Conservation (phyloP, 2,329 filamentous ascomycete species). For the Amesomyces nigricolor region DNA sequence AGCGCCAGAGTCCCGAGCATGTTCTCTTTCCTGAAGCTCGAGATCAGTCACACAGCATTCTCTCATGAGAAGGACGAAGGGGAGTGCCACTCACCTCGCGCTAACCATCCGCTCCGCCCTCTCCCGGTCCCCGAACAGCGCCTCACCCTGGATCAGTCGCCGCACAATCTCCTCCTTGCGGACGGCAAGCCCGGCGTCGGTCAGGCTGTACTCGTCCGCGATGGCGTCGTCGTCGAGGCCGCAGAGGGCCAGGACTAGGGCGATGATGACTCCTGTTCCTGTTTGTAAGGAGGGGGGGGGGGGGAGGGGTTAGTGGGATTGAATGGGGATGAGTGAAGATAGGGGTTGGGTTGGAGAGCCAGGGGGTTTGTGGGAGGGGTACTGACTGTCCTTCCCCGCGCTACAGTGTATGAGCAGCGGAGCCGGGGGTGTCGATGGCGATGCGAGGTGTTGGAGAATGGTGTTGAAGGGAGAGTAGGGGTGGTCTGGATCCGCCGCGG, state of each 20-base stretch:
- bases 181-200: slow-evolving; percentile 53
- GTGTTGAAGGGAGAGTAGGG: slow-evolving; percentile 51
- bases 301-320: neutral
- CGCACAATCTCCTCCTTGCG: slow-evolving; percentile 48
- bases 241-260: slow-evolving; percentile 58
- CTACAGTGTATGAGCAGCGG: slow-evolving; percentile 67
- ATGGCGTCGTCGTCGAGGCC: slow-evolving; percentile 54
- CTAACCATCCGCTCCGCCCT: slow-evolving; percentile 43
- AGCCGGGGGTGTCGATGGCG: slow-evolving; percentile 26
- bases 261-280: slow-evolving; percentile 61
- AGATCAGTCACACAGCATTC: neutral
- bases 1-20: slow-evolving; percentile 48
- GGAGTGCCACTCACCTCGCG: slow-evolving; percentile 33
- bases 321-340: neutral
- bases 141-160: slow-evolving; percentile 45
- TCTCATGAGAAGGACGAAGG: neutral
- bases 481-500: slow-evolving; percentile 39
- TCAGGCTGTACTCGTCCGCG: slow-evolving; percentile 65
- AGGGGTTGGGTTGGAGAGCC: neutral
- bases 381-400: slow-evolving; percentile 63
- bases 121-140: slow-evolving; percentile 41
- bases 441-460: slow-evolving; percentile 51
- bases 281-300: neutral
- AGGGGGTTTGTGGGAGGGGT: neutral
- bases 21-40: slow-evolving; percentile 37